These are phyloP conservation scores for Microsporum canis DNA, from an alignment of 2,329 filamentous ascomycete genomes.

Conservation along the genomic window DNA sequence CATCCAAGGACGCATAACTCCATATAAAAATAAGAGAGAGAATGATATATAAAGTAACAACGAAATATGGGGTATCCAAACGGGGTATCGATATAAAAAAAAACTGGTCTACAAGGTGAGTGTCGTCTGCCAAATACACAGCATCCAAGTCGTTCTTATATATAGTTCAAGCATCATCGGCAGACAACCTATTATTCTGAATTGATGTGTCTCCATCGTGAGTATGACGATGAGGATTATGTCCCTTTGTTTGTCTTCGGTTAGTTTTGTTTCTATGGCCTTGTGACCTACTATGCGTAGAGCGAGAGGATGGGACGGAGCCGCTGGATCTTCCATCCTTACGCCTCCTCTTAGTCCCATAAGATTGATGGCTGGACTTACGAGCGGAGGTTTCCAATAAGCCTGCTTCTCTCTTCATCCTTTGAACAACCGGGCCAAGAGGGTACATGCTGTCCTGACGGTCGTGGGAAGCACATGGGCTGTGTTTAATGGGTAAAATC, in stretches of 20 bases:
- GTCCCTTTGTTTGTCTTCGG: neutral
- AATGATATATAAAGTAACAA: neutral
- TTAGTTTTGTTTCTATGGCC: neutral
- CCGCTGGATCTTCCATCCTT: neutral
- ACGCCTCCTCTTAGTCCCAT: neutral
- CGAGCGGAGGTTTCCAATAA: constrained; percentile 1
- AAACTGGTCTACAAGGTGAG: neutral
- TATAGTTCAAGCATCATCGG: neutral
- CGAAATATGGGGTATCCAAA: neutral
- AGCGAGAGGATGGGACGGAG: neutral
- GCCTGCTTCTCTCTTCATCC: constrained; percentile 41
- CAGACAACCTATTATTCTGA: neutral
- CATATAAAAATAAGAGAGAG: neutral
- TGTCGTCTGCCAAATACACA: neutral
- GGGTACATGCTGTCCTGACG: constrained; percentile 56
- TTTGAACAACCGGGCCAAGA: constrained; percentile 50
- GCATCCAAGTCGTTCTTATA: neutral
- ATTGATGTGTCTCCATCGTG: neutral
- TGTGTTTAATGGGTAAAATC: constrained; percentile 64
- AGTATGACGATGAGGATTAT: neutral
- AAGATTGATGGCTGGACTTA: neutral
- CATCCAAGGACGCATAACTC: neutral
- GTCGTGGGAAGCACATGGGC: constrained; percentile 62
- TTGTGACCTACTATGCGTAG: neutral
- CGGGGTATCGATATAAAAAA: neutral